Evolutionary conservation across 805 yeast genomes (phyloP), one percentile per base, ranked within the genome.

Genomic region (Priceomyces fermenticarens): DNA sequence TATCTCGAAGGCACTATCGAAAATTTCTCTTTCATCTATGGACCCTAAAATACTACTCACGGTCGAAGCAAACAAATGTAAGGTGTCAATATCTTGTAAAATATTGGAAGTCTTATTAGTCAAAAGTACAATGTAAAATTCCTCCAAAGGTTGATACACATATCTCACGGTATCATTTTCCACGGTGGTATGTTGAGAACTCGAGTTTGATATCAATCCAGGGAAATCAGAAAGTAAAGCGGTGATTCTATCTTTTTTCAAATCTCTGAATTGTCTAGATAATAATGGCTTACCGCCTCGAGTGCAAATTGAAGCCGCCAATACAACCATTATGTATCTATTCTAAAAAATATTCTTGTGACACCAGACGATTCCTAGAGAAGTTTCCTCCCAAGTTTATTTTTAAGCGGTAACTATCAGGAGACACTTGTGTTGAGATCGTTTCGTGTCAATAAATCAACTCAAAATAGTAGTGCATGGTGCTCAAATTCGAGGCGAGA

Each of bases 121-220:
- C 59, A 93, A 83, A 53, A 93, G 70, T 32, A 95, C 90, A 56
- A 93, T 83, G 63, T 88, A 91, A 43, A 88, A 81, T 51, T 89
- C 97, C 60, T 93, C 99, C 59, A 93, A 77, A 36, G 99, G 97
- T 65, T 89, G 97, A 65, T 88, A 93, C 39, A 93, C 93, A 59
- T 88, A 93, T 63, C 99, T 81, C 30, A 88, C 93, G 51, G 81
- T 80, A 39, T 85, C 95, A 58, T 87, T 95, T 63, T 93, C 99
- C 26, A 88, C 93, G 9, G 95, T 85, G 36, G 98, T 91, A 62
- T 90, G 96, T 67, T 89, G 96, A 32, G 83, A 76, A 37, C 77
- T 73, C 16, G 80, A 75, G 41, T 81, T 80, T 35, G 85, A 73
- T 40, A 90, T 77, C 49, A 93, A 73, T 43, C 84, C 70, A 42